phyloP scores from a whole-genome alignment of 2,329 filamentous ascomycete genomes.

The Sphaerulina populicola region DNA sequence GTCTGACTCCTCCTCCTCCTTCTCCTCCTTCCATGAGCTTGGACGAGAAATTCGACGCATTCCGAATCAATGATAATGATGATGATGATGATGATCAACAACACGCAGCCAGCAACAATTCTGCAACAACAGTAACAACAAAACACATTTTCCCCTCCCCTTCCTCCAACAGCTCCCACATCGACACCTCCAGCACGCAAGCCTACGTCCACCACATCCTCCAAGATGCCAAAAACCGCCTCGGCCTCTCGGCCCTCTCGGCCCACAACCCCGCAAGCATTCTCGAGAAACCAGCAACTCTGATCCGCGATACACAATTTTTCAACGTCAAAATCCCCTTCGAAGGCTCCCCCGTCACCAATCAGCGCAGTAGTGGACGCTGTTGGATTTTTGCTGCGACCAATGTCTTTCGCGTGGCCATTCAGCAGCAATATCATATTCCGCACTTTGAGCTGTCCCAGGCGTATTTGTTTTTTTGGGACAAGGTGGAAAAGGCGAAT shows the following conservation, averaged over 20 bases:
- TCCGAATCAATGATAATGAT: conserved; percentile 16
- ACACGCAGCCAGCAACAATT: conserved; percentile 6
- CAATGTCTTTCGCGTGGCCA: conserved; percentile 82
- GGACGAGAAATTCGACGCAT: conserved; percentile 32
- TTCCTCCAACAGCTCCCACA: conserved; percentile 19
- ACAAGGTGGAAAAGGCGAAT: conserved; percentile 87
- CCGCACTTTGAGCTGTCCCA: conserved; percentile 78
- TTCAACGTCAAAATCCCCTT: conserved; percentile 78
- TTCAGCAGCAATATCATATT: conserved; percentile 75
- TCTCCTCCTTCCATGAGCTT: conserved; percentile 16
- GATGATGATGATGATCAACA: conserved; percentile 15
- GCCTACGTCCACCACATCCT: conserved; percentile 30
- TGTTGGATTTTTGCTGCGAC: conserved; percentile 91
- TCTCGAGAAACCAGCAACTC: conserved; percentile 55
- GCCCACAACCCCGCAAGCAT: conserved; percentile 58
- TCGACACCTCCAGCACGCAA: conserved; percentile 27
- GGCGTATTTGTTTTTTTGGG: conserved; percentile 84
- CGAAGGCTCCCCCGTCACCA: conserved; percentile 75
- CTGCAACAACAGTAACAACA: not conserved
- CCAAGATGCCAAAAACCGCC: conserved; percentile 48
- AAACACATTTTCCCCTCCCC: conserved; percentile 13
- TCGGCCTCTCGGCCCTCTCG: conserved; percentile 66
- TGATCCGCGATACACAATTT: conserved; percentile 63
- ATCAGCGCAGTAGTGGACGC: conserved; percentile 70
- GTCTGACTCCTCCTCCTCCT: too few species aligned